These are phyloP conservation scores for Aspergillus novofumigatus DNA, from an alignment of 2,329 filamentous ascomycete species.

Conservation along the genomic window DNA sequence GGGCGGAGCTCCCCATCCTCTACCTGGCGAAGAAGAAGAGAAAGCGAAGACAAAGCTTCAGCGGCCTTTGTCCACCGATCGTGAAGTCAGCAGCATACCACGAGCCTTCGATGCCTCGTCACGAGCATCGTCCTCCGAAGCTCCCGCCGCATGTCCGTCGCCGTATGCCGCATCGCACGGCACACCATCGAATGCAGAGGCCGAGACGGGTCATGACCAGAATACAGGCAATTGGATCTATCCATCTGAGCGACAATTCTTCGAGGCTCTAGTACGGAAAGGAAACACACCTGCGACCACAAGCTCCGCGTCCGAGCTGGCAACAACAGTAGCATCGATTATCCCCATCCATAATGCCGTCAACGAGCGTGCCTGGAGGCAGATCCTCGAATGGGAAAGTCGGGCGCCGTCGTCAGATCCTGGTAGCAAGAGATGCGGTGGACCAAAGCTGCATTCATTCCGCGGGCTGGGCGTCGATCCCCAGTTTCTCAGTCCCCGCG, in stretches of 20 bases:
- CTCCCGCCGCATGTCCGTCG: slow-evolving; percentile 24
- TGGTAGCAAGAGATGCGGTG: slow-evolving; percentile 65
- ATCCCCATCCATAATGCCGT: slow-evolving; percentile 98
- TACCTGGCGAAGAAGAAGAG: slow-evolving; percentile 22
- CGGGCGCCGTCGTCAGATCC: slow-evolving; percentile 53
- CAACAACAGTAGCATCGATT: slow-evolving; percentile 79
- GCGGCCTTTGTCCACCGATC: slow-evolving; percentile 58
- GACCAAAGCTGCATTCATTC: slow-evolving; percentile 80
- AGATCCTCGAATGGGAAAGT: slow-evolving; percentile 86
- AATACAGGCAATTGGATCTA: slow-evolving; percentile 90
- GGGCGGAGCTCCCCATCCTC: slow-evolving; percentile 34
- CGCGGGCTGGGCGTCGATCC: slow-evolving; percentile 56
- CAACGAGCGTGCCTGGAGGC: slow-evolving; percentile 91
- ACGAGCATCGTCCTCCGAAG: slow-evolving; percentile 17
- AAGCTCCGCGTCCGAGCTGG: slow-evolving; percentile 40
- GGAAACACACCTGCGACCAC: slow-evolving; percentile 62
- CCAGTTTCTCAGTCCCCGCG: slow-evolving; percentile 69
- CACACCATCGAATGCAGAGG: slow-evolving; percentile 67
- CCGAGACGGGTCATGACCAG: slow-evolving; percentile 68
- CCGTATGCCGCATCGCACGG: slow-evolving; percentile 32
- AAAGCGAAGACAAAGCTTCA: slow-evolving; percentile 25
- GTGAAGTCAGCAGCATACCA: slow-evolving; percentile 76
- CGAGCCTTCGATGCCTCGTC: slow-evolving; percentile 46
- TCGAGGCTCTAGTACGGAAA: slow-evolving; percentile 93
- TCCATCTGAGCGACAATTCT: slow-evolving; percentile 95